Evolutionary conservation across 371 early-diverging fungal species (phyloP), one percentile per base, ranked within the genome.

Genomic region (Lichtheimia hyalospora): DNA sequence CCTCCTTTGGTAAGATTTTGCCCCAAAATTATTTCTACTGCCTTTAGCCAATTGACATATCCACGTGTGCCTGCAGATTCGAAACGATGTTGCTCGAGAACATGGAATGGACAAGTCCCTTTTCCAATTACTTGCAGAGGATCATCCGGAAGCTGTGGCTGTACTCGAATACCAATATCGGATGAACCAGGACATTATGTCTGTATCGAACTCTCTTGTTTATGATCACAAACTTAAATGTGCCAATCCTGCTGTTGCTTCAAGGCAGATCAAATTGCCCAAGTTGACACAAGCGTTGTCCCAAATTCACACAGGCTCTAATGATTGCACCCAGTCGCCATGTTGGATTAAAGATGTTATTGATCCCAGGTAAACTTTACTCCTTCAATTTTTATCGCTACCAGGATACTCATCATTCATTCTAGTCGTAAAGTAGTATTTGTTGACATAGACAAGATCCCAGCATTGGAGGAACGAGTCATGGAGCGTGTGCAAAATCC

Each of bases 101-200:
- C 66, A 66, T 16, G 88, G 86, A 5, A 60, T 83, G 20, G 74
- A 68, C 28, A 66, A 77, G 23, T 93, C 93, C 5, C 72, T 97
- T 49, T 98, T 98, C 70, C 82, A 88, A 52, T 71, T 78, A 2
- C 77, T 97, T 2, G 88, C 91, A 2, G 90, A 95, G 63, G 86
- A 84, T 5, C 89, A 95, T 60, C 96, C 96, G 0, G 78, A 84
- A 25, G 79, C 96, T 0, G 84, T 95, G 8, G 85, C 81, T 12
- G 79, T 74, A n/a, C 77, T 99, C 21, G 83, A 86, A 56, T 83
- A 86, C 52, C 99, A 99, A 70, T 99, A 99, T 64, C 89, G 99
- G 25, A 99, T 99, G 99, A 92, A 92, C 64, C 64, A 75, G 23
- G 95, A 94, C 27, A 94, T 99, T 28, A 96, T 98, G 96, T 69